These are phyloP conservation scores for Phlyctochytrium planicorne DNA, from an alignment of 192 early-diverging fungal genomes.

Conservation along the genomic window DNA sequence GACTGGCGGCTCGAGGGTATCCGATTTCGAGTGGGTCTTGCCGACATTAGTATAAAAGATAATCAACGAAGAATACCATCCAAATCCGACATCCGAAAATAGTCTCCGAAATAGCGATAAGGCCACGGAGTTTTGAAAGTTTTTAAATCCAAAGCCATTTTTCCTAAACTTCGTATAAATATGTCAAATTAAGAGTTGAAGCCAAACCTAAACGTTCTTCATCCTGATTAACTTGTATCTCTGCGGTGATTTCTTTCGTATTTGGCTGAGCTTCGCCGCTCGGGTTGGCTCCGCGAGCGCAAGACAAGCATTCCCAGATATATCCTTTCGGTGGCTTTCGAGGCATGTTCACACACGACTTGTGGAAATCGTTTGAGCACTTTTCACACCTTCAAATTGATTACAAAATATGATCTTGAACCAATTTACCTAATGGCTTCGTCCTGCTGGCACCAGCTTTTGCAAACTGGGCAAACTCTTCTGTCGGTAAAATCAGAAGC, in stretches of 20 bases:
- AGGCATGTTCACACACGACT: constrained; percentile 72
- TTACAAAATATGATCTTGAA: background rate
- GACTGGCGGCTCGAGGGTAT: constrained; percentile 75
- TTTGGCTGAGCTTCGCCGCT: too few relatives aligned
- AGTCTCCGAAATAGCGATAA: constrained; percentile 84
- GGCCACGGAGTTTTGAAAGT: constrained; percentile 84
- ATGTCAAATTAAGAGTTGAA: too few relatives aligned
- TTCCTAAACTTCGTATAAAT: too few relatives aligned
- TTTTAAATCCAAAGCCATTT: too few relatives aligned
- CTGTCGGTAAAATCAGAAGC: constrained; percentile 71
- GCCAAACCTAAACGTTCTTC: too few relatives aligned
- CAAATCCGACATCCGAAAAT: constrained; percentile 72
- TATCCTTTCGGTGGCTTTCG: constrained; percentile 82
- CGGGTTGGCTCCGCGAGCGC: too few relatives aligned
- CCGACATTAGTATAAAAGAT: background rate
- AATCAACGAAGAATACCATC: constrained; percentile 36
- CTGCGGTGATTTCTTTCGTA: too few relatives aligned
- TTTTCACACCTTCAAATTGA: constrained; percentile 67
- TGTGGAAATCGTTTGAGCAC: constrained; percentile 78
- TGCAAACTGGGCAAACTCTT: constrained; percentile 47
- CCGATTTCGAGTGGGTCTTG: constrained; percentile 56
- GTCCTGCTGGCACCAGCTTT: constrained; percentile 38
- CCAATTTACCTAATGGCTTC: constrained; percentile 45
- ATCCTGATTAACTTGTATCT: too few relatives aligned
- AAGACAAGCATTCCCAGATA: constrained; percentile 82